Percentiles rank a stretch among this genome's conserved stretches.
Evolutionary conservation across 495 filamentous ascomycete genomes (phyloP).

Genomic region (Collariella sp.): DNA sequence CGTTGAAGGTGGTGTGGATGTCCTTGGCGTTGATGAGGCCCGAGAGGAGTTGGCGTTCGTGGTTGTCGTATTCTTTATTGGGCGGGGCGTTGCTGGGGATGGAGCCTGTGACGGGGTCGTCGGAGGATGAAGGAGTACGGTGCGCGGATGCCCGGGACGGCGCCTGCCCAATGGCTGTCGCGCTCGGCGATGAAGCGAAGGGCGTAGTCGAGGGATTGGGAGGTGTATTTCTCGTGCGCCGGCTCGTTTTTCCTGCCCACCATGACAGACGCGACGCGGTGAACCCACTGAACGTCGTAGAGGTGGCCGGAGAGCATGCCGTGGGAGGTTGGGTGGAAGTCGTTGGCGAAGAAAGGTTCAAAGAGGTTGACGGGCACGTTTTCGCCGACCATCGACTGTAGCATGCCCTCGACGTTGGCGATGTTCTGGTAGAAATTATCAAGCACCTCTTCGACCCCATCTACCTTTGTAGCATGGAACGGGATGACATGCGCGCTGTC

Average conservation of each 20-base stretch:
- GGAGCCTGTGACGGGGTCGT: neutral
- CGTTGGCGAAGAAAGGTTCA: no score
- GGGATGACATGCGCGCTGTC: slow-evolving; percentile 26
- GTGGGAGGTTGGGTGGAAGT: neutral
- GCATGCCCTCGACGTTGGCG: slow-evolving; percentile 33
- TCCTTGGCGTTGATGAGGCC: slow-evolving; percentile 74
- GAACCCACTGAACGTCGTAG: slow-evolving; percentile 29
- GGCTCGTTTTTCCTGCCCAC: slow-evolving; percentile 16
- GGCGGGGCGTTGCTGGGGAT: slow-evolving; percentile 2
- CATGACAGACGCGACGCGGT: slow-evolving; percentile 23
- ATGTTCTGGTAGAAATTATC: slow-evolving; percentile 35
- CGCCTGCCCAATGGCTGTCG: slow-evolving; percentile 19
- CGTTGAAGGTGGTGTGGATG: slow-evolving; percentile 75
- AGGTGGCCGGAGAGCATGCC: slow-evolving; percentile 13
- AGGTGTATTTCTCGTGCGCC: slow-evolving; percentile 8
- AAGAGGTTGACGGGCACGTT: slow-evolving; percentile 14
- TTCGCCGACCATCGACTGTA: slow-evolving; percentile 20
- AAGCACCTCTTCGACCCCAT: slow-evolving; percentile 15
- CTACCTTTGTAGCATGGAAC: slow-evolving; percentile 15
- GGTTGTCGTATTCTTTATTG: slow-evolving; percentile 36
- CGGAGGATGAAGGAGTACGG: slow-evolving; percentile 23
- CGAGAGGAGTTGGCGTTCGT: slow-evolving; percentile 75
- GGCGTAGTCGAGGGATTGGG: slow-evolving; percentile 12
- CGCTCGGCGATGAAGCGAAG: slow-evolving; percentile 19
- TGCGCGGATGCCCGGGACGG: slow-evolving; percentile 12